Base-by-base conservation (phyloP, 129 eudicot genomes). In the Logfia minima region DNA sequence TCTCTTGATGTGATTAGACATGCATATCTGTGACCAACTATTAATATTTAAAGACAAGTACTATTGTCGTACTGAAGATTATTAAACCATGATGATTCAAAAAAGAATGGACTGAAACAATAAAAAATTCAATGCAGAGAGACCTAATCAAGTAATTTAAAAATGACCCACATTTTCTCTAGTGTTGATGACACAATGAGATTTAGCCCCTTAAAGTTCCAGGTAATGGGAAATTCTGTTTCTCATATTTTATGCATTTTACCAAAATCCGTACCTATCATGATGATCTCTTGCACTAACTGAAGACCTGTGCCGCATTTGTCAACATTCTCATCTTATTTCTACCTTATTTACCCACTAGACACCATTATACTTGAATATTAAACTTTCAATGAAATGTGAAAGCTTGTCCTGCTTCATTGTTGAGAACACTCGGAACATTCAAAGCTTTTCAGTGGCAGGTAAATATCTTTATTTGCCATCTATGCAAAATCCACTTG, bases 251-350 rank as follows among this genome's bases (percentile, higher is more conserved):
- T 72, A 77, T 78, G 37, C 21, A 31, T 70, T 65, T 70, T 78
- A 78, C 88, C 79, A 69, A 78, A 82, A 41, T 70, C 73, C 76
- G 77, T 75, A 82, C 86, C 70, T 45, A 31, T 51, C 81, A 45
- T 75, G 77, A 75, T 78, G 56, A 37, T 62, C 77, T 77, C n/a
- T 32, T 51, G 75, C 73, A 82, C 85, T 74, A 70, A 64, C 59
- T 37, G 41, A 70, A 58, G 80, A 55, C 62, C 65, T 81, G 74
- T 71, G 70, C 52, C 61, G 31, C 70, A 35, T 34, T 53, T 35
- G 55, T 74, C 70, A 37, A 59, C 58, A 34, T 66, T 72, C 31
- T 24, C 69, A 55, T 66, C 61, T 52, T 80, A n/a, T 80, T 51
- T 53, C 18, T 52, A 35, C 43, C 68, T 72, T 35, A 66, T 77